These are phyloP conservation scores for Trichoderma koningiopsis DNA, from an alignment of 2,329 filamentous ascomycete species.

Conservation along the genomic window DNA sequence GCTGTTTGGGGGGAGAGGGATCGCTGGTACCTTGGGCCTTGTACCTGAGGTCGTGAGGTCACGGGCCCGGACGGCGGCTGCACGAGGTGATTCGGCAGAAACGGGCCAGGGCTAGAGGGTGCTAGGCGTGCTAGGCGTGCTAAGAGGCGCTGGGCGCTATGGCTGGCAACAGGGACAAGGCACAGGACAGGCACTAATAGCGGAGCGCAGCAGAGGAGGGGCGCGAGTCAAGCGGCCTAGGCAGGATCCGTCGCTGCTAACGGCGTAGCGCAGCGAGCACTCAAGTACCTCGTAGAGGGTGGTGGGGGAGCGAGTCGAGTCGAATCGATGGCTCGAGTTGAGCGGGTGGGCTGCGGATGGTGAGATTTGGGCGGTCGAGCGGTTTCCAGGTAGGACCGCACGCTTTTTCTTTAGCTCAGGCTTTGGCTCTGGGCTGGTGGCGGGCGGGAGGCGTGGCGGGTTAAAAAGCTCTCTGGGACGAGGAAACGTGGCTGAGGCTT, in stretches of 20 bases:
- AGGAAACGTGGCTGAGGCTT: background rate
- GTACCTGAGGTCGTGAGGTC: slow-evolving; percentile 34
- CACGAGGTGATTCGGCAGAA: slow-evolving; percentile 29
- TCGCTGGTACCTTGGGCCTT: slow-evolving; percentile 22
- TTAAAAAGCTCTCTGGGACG: background rate
- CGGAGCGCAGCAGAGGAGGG: slow-evolving; percentile 4
- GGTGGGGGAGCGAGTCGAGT: background rate
- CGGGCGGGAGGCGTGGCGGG: background rate
- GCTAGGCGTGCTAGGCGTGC: background rate
- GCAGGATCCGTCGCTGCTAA: slow-evolving; percentile 17
- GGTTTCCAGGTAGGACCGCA: background rate
- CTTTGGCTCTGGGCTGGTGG: background rate
- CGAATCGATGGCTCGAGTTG: background rate
- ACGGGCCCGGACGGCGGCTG: slow-evolving; percentile 29
- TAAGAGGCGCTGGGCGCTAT: background rate
- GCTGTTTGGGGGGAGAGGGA: slow-evolving; percentile 1
- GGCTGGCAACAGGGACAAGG: slow-evolving; percentile 7
- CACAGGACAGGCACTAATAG: background rate
- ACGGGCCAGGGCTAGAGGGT: background rate
- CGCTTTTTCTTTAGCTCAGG: background rate
- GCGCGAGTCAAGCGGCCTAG: slow-evolving; percentile 18
- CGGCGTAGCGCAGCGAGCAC: slow-evolving; percentile 6
- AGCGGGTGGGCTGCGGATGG: slow-evolving; percentile 3
- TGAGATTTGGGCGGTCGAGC: slow-evolving; percentile 13
- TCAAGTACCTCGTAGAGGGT: background rate